Evolutionary conservation across 2,329 filamentous ascomycete species (phyloP).

Genomic region (Magnaporthiopsis rhizophila): DNA sequence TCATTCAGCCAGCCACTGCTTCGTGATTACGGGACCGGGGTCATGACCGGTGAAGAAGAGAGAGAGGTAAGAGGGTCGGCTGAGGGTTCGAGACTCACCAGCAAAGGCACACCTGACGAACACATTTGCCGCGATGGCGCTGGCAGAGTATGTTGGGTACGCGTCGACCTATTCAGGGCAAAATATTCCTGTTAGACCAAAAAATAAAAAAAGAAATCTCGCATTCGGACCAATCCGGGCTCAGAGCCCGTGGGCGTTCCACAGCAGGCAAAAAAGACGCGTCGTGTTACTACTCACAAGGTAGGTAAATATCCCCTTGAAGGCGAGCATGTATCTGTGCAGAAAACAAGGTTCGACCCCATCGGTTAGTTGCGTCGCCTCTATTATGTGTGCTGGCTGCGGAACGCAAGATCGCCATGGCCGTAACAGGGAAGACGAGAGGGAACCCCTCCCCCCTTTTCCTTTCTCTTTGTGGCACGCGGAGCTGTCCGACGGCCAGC

Average conservation of each 20-base stretch:
- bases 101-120: constrained; percentile 74
- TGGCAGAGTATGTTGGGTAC: constrained; percentile 67
- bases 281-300: constrained; percentile 45
- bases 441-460: background rate
- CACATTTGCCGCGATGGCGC: constrained; percentile 75
- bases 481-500: background rate
- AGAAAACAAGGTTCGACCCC: constrained; percentile 12
- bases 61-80: too few species aligned
- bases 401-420: background rate
- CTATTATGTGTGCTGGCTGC: background rate
- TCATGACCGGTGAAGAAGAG: too few species aligned
- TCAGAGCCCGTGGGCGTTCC: constrained; percentile 1
- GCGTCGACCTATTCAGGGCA: constrained; percentile 52
- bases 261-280: background rate
- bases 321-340: constrained; percentile 65
- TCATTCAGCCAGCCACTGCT: too few species aligned
- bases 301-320: constrained; percentile 82
- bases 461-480: background rate
- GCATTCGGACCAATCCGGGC: constrained; percentile 18
- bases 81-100: constrained; percentile 29
- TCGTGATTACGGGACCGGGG: too few species aligned
- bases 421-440: constrained; percentile 19
- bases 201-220: constrained; percentile 9
- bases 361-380: constrained; percentile 23
- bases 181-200: background rate